Evolutionary conservation across 371 early-diverging fungal genomes (phyloP), one percentile per base, ranked within the genome.

Genomic region (Phascolomyces articulosus): DNA sequence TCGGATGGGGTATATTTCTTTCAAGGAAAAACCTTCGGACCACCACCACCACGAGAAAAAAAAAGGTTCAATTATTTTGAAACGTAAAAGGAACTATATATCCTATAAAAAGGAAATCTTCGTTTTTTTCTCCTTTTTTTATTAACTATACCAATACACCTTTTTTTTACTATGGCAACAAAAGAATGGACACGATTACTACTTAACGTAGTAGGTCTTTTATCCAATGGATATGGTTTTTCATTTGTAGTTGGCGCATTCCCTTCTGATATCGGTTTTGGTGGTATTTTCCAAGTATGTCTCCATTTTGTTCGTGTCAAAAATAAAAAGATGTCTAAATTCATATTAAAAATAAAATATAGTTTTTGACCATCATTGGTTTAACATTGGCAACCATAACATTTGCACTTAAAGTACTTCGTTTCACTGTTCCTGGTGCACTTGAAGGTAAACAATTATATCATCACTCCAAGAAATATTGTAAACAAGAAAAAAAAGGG

Each of bases 351-450:
- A 8, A 10, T 9, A 13, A 26, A 28, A 18, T 41, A 18, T 28
- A 66, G 67, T 66, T 66, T 31, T 53, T 69, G 54, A 71, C 72
- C 58, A 71, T 71, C 21, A 53, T 71, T 16, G 72, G 67, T 26
- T 38, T 71, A 38, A 65, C 65, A 4, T 48, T 65, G 6, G 67
- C 72, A n/a, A 71, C 72, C 0, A 0, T 65, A 7, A 57, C 72
- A 0, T 67, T 67, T 58, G 40, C 60, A 16, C 29, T 71, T 4
- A 67, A 65, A 58, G 26, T 71, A 4, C 8, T 71, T n/a, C 65
- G 72, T 2, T 62, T 58, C 28, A 18, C 63, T 24, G 31, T 67
- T 27, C 68, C 72, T 15, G 62, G 62, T 8, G 53, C 59, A 24
- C 47, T 69, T 27, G 58, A 55, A 40, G 53, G 70, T 69, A 62